These are phyloP conservation scores for Starmera dryadoides DNA, from an alignment of 805 yeast species.

Conservation along the genomic window DNA sequence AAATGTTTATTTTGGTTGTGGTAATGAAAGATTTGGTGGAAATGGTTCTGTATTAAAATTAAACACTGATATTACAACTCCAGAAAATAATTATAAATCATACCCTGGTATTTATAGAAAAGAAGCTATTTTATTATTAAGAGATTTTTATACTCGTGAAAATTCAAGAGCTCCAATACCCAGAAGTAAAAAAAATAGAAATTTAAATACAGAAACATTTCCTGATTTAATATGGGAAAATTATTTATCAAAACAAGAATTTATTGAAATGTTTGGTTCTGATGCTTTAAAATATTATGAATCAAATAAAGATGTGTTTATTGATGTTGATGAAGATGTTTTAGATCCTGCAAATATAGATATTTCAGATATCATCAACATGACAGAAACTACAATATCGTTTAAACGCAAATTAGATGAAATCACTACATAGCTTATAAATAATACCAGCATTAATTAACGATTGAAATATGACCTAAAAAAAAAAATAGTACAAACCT, in stretches of 20 bases:
- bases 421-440: slow-evolving; percentile 1
- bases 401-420: background rate
- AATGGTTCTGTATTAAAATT: slow-evolving; percentile 79
- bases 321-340: slow-evolving; percentile 9
- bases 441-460: slow-evolving; percentile 1
- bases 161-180: slow-evolving; percentile 83
- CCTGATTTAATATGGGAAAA: slow-evolving; percentile 52
- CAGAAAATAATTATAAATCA: slow-evolving; percentile 34
- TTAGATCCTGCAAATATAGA: slow-evolving; percentile 11
- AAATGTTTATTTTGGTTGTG: slow-evolving; percentile 83
- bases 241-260: slow-evolving; percentile 46
- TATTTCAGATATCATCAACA: slow-evolving; percentile 15
- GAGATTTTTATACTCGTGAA: slow-evolving; percentile 81
- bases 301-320: slow-evolving; percentile 10
- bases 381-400: slow-evolving; percentile 2
- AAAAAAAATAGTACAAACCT: background rate
- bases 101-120: slow-evolving; percentile 74
- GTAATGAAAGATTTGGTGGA: slow-evolving; percentile 94
- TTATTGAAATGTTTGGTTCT: slow-evolving; percentile 33
- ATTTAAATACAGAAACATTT: slow-evolving; percentile 45
- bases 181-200: slow-evolving; percentile 63
- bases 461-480: background rate
- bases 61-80: slow-evolving; percentile 34
- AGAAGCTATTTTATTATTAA: slow-evolving; percentile 75
- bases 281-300: slow-evolving; percentile 5